phyloP scores from a whole-genome alignment of 148 eudicot species.

The Chenopodium formosanum region DNA sequence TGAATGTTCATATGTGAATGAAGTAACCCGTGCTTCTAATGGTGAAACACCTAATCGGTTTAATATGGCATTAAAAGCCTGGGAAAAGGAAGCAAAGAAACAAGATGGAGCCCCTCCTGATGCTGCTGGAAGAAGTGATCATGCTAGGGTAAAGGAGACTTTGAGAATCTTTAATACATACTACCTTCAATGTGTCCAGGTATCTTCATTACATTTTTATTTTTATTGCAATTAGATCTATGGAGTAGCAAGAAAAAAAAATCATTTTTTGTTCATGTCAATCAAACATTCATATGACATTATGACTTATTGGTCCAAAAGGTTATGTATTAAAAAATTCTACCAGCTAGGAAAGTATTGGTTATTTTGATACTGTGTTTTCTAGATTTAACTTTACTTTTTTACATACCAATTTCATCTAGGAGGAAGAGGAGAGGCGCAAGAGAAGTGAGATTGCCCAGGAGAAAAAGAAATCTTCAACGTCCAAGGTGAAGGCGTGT shows the following conservation, averaged over 20 bases:
- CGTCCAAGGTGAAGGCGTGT: constrained; percentile 25
- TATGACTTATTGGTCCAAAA: not conserved
- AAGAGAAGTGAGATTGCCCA: constrained; percentile 18
- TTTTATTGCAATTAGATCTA: not conserved
- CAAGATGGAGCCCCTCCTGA: constrained; percentile 9
- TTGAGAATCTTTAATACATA: constrained; percentile 29
- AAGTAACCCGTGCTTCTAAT: not conserved
- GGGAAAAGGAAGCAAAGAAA: not conserved
- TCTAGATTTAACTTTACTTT: not conserved
- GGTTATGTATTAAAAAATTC: not conserved
- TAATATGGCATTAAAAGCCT: not conserved
- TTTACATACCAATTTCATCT: not conserved
- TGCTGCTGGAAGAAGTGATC: constrained; percentile 16
- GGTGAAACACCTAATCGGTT: constrained; percentile 3
- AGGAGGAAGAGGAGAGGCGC: constrained; percentile 34
- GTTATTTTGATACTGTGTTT: not conserved
- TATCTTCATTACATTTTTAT: constrained; percentile 7
- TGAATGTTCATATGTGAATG: not conserved
- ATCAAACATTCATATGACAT: not conserved
- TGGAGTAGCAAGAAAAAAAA: not conserved
- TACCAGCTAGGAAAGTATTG: not conserved
- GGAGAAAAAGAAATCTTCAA: constrained; percentile 14
- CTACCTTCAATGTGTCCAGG: constrained; percentile 36
- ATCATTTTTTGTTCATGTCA: not conserved
- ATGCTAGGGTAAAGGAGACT: constrained; percentile 36